A percentile compares a stretch with the other conserved stretches of the same genome.
These are phyloP conservation scores for Dictyostelium capitatum DNA, from an alignment of 78 protist genomes.

Conservation along the genomic window DNA sequence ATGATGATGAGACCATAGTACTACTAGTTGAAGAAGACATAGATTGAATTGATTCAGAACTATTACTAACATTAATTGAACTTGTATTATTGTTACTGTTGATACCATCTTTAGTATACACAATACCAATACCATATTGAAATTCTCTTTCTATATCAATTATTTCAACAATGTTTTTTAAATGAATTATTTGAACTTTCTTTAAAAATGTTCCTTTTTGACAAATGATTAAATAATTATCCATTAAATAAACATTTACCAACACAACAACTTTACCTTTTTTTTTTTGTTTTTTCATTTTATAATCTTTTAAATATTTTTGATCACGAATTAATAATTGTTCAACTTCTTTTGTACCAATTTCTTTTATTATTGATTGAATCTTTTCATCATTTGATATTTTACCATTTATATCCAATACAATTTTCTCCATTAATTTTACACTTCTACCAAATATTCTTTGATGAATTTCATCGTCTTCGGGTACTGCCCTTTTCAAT, in stretches of 20 bases:
- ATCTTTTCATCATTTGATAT: conserved; percentile 62
- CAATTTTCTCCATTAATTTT: conserved; percentile 56
- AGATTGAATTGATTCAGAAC: too few species aligned
- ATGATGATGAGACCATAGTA: too few species aligned
- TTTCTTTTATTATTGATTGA: conserved; percentile 6
- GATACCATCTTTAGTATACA: not conserved
- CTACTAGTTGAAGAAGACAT: too few species aligned
- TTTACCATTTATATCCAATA: conserved; percentile 51
- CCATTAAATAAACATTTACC: not conserved
- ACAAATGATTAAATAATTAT: not conserved
- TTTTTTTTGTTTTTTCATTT: conserved; percentile 14
- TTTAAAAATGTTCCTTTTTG: conserved; percentile 12
- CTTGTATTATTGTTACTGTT: not conserved
- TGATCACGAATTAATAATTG: not conserved
- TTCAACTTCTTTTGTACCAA: conserved; percentile 44
- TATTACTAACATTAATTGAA: too few species aligned
- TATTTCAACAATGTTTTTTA: conserved; percentile 12
- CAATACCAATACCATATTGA: conserved; percentile 53
- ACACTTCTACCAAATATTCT: conserved; percentile 38
- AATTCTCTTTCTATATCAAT: conserved; percentile 31
- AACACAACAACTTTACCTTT: not conserved
- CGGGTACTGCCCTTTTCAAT: conserved; percentile 62
- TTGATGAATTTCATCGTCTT: conserved; percentile 40
- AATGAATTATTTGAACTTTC: not conserved
- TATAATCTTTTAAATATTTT: conserved; percentile 20